Evolutionary conservation across 345 rosid species (phyloP).

Genomic region (Gynandropsis gynandra): DNA sequence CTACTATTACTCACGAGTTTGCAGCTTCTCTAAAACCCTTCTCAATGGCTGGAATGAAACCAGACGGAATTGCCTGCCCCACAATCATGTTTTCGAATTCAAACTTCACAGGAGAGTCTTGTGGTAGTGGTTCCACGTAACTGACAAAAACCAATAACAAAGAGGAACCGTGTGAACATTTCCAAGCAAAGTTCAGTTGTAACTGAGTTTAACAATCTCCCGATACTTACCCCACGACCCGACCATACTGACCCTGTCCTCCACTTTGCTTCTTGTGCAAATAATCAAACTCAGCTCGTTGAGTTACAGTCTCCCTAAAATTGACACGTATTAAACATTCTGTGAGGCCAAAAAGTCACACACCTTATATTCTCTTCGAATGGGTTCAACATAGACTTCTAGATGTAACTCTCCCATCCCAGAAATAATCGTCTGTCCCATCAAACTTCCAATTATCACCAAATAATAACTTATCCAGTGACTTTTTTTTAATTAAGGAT

Average conservation of each 20-base stretch:
- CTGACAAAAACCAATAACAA: no score
- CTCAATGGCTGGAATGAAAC: slow-evolving; percentile 90
- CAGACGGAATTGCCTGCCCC: slow-evolving; percentile 95
- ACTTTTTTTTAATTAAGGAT: neutral
- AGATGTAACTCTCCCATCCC: slow-evolving; percentile 99
- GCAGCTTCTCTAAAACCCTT: slow-evolving; percentile 99
- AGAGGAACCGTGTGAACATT: no score
- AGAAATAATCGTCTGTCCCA: slow-evolving; percentile 84
- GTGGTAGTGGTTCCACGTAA: slow-evolving; percentile 78
- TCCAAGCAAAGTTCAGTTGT: no score
- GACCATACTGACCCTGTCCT: slow-evolving; percentile 98
- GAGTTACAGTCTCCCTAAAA: slow-evolving; percentile 89
- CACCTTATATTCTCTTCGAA: slow-evolving; percentile 92
- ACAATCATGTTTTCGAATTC: slow-evolving; percentile 92
- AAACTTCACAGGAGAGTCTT: slow-evolving; percentile 55
- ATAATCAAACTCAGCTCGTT: slow-evolving; percentile 89
- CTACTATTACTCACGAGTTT: slow-evolving; percentile 72
- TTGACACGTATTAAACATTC: slow-evolving; percentile 47
- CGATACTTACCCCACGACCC: slow-evolving; percentile 68
- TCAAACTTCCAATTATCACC: slow-evolving; percentile 5
- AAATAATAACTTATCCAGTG: slow-evolving; percentile 2
- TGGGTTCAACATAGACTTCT: slow-evolving; percentile 94
- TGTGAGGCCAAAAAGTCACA: slow-evolving; percentile 11
- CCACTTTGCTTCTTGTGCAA: slow-evolving; percentile 97
- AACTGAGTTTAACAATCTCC: neutral